Evolutionary conservation across 192 early-diverging fungal genomes (phyloP), one percentile per base, ranked within the genome.

Genomic region (Coemansia sp.): DNA sequence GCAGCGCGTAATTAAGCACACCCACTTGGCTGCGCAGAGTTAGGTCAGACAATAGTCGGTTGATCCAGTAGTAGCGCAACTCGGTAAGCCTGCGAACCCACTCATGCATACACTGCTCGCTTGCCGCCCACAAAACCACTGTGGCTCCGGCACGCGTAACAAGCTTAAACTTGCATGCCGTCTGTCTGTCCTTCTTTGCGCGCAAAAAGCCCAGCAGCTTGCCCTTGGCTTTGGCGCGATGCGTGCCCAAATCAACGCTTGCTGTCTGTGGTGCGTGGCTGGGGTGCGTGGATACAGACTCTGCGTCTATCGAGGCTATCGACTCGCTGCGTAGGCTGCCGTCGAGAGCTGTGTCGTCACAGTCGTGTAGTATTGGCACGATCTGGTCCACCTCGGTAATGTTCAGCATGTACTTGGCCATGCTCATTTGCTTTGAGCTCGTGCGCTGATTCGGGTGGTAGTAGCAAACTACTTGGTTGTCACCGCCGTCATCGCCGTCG

Each of bases 61-160:
- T 64, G 10, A 62, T 63, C 83, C 83, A 85, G 73, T 85, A 85
- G 44, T 46, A 21, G 6, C 75, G 78, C 55, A 85, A 62, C 59
- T 68, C 69, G 11, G 63, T 58, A 8, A 85, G 77, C 30, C 78
- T 69, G 21, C 49, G 69, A 32, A 78, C 73, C 83, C 83, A 85
- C 58, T 77, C 78, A n/a, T 64, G 61, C 75, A 73, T 75, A n/a
- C 75, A 75, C 33, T 30, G 43, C 47, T 72, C 67, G 60, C 66
- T 77, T 1, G 78, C 66, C 2, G 78, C 73, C 75, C 78, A 77
- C 64, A 85, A 58, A 7, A 72, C 68, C 9, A 80, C 73, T 0
- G 68, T 55, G 4, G 72, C 70, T 33, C 75, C 78, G 6, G 69
- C 61, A 4, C 70, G 68, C 43, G 78, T 80, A 11, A 74, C 69